These are phyloP conservation scores for Chaetoceros tenuissimus DNA, from an alignment of 108 stramenopile species.

Conservation along the genomic window DNA sequence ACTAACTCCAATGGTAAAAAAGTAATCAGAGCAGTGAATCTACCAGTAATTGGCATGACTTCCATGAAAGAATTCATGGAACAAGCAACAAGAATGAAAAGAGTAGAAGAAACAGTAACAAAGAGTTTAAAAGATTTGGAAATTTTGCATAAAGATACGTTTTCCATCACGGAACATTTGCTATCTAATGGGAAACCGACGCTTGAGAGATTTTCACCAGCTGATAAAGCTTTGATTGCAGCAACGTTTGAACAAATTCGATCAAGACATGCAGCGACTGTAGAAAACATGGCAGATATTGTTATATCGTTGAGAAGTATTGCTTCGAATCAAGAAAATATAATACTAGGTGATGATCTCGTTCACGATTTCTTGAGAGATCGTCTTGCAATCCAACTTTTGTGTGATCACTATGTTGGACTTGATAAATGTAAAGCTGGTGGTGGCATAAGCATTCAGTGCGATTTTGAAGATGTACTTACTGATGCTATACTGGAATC, in stretches of 20 bases:
- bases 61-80: neutral
- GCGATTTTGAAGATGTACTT: conserved; percentile 27
- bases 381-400: conserved; percentile 42
- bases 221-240: conserved; percentile 15
- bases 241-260: conserved; percentile 47
- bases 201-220: conserved; percentile 11
- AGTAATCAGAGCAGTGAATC: neutral
- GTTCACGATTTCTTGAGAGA: conserved; percentile 32
- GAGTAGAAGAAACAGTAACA: neutral
- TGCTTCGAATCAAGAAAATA: neutral
- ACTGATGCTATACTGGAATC: conserved; percentile 63
- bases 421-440: conserved; percentile 27
- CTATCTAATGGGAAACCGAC: conserved; percentile 24
- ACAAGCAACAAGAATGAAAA: conserved; percentile 2
- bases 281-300: conserved; percentile 62
- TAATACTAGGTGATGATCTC: too few relatives aligned
- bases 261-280: conserved; percentile 54
- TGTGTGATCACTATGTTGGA: conserved; percentile 57
- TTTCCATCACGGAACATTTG: conserved; percentile 13
- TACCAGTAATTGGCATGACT: neutral
- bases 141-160: conserved; percentile 10
- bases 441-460: conserved; percentile 41
- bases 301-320: conserved; percentile 28
- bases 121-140: conserved; percentile 5
- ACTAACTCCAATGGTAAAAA: neutral